phyloP scores from a whole-genome alignment of 352 stramenopile genomes.

The Pythium diclinum region DNA sequence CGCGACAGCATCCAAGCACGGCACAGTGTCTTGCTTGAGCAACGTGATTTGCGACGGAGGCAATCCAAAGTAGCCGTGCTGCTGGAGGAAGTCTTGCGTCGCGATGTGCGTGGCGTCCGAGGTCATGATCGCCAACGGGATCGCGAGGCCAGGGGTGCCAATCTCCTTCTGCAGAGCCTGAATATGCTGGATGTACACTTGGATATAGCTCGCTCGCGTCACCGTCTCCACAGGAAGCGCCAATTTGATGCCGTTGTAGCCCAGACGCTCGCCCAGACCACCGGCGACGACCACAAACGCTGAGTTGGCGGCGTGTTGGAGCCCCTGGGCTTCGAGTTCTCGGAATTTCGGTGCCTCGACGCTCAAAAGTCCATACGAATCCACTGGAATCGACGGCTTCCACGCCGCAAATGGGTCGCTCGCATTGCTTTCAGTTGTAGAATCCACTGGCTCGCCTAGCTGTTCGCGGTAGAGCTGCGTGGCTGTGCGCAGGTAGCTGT shows the following conservation, averaged over 20 bases:
- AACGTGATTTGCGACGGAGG: conserved; percentile 89
- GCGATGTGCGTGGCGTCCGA: conserved; percentile 93
- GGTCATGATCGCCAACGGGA: conserved; percentile 98
- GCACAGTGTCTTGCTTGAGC: conserved; percentile 98
- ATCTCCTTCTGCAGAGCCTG: conserved; percentile 81
- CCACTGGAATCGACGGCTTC: conserved; percentile 45
- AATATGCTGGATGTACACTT: conserved; percentile 94
- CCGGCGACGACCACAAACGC: conserved; percentile 97
- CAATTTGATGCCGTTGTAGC: conserved; percentile 97
- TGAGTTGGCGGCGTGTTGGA: conserved; percentile 66
- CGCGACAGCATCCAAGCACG: conserved; percentile 55
- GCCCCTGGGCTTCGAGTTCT: conserved; percentile 49
- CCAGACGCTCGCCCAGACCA: conserved; percentile 95
- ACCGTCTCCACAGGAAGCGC: conserved; percentile 92
- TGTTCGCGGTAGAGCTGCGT: conserved; percentile 37
- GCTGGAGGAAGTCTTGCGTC: conserved; percentile 87
- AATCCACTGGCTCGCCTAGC: conserved; percentile 3
- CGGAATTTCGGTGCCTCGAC: conserved; percentile 39
- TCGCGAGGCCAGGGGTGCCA: conserved; percentile 27
- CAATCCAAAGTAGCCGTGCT: conserved; percentile 95
- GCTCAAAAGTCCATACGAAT: conserved; percentile 21
- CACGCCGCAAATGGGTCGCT: conserved; percentile 28
- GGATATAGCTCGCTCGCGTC: conserved; percentile 89
- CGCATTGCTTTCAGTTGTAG: neutral
- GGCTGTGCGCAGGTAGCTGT: conserved; percentile 49